phyloP scores from a whole-genome alignment of 768 basidiomycete species.

The Cystobasidium onofrii region DNA sequence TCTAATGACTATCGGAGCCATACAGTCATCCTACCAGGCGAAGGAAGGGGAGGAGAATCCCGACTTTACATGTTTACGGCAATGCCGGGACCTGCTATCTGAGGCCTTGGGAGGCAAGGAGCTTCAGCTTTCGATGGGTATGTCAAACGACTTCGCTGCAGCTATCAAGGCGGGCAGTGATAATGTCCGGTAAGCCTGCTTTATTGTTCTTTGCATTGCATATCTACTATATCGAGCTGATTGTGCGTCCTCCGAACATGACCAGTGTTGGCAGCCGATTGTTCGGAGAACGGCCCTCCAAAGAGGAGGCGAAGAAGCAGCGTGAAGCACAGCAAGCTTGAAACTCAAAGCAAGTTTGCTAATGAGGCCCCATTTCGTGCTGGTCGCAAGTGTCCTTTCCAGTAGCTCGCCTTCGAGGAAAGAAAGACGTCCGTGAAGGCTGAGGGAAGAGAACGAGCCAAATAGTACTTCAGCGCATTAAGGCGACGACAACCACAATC shows the following conservation, averaged over 20 bases:
- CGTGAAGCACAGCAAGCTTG: slow-evolving; percentile 13
- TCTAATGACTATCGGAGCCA: slow-evolving; percentile 92
- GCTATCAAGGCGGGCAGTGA: slow-evolving; percentile 76
- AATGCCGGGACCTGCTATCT: slow-evolving; percentile 30
- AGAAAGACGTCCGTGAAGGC: no score
- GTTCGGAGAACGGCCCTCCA: slow-evolving; percentile 32
- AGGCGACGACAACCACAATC: no score
- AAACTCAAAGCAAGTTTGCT: neutral
- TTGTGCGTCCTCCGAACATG: neutral
- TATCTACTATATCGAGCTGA: no score
- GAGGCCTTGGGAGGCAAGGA: slow-evolving; percentile 26
- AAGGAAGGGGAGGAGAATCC: slow-evolving; percentile 53
- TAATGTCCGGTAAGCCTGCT: slow-evolving; percentile 55
- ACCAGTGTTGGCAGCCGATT: slow-evolving; percentile 28
- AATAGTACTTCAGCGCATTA: no score
- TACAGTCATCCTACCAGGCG: slow-evolving; percentile 58
- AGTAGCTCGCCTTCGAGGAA: no score
- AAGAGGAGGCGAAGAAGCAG: slow-evolving; percentile 33
- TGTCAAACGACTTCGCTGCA: slow-evolving; percentile 88
- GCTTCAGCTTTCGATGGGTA: slow-evolving; percentile 64
- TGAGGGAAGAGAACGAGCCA: no score
- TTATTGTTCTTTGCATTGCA: neutral
- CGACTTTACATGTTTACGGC: slow-evolving; percentile 58
- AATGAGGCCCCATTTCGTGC: no score
- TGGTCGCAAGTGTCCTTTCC: no score